Conservation (phyloP, 345 rosid species). For the Garcia nutans region DNA sequence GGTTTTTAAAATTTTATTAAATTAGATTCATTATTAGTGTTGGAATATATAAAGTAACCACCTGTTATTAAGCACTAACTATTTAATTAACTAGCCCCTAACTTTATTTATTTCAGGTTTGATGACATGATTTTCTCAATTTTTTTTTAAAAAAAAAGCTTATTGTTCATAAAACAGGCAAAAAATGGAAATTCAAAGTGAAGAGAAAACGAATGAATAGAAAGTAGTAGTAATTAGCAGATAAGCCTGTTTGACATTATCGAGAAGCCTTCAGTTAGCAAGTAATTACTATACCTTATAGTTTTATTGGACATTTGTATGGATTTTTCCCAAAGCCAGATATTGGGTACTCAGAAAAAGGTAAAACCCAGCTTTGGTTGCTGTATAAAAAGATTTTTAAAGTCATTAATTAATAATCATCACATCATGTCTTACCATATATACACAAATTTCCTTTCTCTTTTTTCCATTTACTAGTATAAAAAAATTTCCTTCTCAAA, state of each 20-base stretch:
- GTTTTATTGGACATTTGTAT: constrained; percentile 10
- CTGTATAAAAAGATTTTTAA: constrained; percentile 9
- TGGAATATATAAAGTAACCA: too few relatives aligned
- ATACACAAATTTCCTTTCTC: too few relatives aligned
- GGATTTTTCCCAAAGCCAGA: constrained; percentile 10
- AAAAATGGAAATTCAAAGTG: background rate
- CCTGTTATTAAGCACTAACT: too few relatives aligned
- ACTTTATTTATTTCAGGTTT: too few relatives aligned
- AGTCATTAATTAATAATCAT: constrained; percentile 10
- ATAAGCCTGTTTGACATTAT: background rate
- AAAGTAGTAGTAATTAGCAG: background rate
- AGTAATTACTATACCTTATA: background rate
- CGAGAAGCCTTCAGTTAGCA: constrained; percentile 2
- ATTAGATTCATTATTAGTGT: too few relatives aligned
- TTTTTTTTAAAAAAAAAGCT: too few relatives aligned
- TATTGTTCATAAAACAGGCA: background rate
- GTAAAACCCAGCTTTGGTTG: constrained; percentile 15
- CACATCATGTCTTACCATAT: constrained; percentile 13
- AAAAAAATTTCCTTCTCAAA: background rate
- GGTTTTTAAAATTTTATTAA: too few relatives aligned
- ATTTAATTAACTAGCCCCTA: too few relatives aligned
- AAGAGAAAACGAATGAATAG: too few relatives aligned
- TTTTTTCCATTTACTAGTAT: too few relatives aligned
- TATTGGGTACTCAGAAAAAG: constrained; percentile 10
- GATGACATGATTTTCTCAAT: too few relatives aligned